Conservation (phyloP, 2,329 filamentous ascomycete genomes). For the Neonectria punicea region DNA sequence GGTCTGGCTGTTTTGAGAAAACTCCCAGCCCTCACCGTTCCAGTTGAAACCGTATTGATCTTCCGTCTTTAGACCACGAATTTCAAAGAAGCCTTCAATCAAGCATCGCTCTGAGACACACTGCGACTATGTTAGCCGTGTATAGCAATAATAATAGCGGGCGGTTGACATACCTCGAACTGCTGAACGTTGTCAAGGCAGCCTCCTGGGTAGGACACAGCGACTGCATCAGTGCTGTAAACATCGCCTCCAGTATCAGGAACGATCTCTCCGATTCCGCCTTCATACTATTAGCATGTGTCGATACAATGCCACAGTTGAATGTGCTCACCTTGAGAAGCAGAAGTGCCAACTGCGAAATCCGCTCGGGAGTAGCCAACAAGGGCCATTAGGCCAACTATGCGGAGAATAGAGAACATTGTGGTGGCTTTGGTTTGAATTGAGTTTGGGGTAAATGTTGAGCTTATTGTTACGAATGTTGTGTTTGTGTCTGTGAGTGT, state of each 20-base stretch:
- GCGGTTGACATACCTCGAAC: background rate
- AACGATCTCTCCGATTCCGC: background rate
- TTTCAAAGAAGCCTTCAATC: slow-evolving; percentile 1
- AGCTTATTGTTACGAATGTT: background rate
- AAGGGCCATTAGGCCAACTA: background rate
- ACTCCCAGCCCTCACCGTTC: slow-evolving; percentile 1
- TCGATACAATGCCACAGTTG: background rate
- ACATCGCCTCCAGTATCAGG: background rate
- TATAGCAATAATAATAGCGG: background rate
- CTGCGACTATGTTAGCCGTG: background rate
- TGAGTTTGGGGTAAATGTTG: background rate
- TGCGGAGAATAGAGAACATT: background rate
- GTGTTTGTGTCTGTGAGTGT: background rate
- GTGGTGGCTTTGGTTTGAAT: background rate
- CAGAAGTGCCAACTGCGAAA: slow-evolving; percentile 1
- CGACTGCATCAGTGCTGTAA: background rate
- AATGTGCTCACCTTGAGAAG: background rate
- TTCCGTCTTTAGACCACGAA: background rate
- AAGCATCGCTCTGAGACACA: background rate
- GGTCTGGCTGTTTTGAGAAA: background rate
- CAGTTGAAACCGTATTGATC: background rate
- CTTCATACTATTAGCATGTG: background rate
- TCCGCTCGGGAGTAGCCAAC: background rate
- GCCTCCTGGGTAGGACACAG: background rate
- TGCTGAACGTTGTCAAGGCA: slow-evolving; percentile 1